Percentiles rank a stretch among this genome's conserved stretches.
Conservation (phyloP, 2,329 filamentous ascomycete species). For the Aschersonia sp. region DNA sequence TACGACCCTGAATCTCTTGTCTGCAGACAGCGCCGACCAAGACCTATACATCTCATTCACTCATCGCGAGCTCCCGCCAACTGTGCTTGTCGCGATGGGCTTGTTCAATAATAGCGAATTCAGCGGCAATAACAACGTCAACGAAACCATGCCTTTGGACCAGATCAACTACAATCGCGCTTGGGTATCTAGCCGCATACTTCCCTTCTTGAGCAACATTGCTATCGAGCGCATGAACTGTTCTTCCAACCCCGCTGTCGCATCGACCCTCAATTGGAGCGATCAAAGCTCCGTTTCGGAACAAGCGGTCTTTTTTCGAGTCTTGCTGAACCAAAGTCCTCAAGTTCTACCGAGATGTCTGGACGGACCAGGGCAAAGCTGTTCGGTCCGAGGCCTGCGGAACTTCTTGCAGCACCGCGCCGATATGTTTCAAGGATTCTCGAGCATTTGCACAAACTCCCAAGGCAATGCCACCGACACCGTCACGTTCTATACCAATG, state of each 20-base stretch:
- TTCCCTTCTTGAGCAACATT: constrained; percentile 53
- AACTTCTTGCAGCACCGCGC: constrained; percentile 22
- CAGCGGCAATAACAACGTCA: constrained; percentile 32
- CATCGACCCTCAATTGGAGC: too few relatives aligned
- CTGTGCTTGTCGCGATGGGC: constrained; percentile 51
- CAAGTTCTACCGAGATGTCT: constrained; percentile 25
- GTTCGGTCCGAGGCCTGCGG: constrained; percentile 23
- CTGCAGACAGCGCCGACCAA: constrained; percentile 25
- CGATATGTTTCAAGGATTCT: constrained; percentile 24
- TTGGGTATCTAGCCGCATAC: constrained; percentile 47
- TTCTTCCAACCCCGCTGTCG: constrained; percentile 2
- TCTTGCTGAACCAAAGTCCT: constrained; percentile 27
- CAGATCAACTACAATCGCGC: constrained; percentile 47
- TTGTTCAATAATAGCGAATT: constrained; percentile 55
- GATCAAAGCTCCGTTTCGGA: too few relatives aligned
- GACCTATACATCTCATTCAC: constrained; percentile 56
- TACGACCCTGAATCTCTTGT: constrained; percentile 37
- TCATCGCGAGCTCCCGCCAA: constrained; percentile 53
- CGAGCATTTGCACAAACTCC: constrained; percentile 4
- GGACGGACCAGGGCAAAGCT: constrained; percentile 28
- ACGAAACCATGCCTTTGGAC: constrained; percentile 50
- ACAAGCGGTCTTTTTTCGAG: constrained; percentile 22
- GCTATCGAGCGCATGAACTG: constrained; percentile 53
- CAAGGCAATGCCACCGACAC: too few relatives aligned
- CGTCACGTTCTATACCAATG: too few relatives aligned